Base-by-base conservation (phyloP, 306 rosid genomes). In the Acacia confusa region DNA sequence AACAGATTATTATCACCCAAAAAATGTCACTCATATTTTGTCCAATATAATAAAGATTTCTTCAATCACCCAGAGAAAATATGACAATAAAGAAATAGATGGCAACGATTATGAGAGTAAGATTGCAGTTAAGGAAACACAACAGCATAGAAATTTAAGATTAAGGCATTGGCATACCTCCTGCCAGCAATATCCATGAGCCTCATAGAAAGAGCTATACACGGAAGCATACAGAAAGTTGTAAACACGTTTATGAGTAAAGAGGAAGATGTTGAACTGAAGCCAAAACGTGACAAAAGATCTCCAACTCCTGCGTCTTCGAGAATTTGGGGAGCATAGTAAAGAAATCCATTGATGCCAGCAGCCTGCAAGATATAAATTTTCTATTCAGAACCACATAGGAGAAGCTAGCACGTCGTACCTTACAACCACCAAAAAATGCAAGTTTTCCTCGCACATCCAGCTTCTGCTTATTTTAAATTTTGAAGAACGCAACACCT, bases 181-280 rank as follows among this genome's bases (percentile, higher is more conserved):
- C 97, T 84, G 81, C 95, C 95, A 70, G 92, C 32, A 61, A 87
- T 77, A 65, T 92, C 97, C 95, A 92, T 91, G 58, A 91, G 89
- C 80, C 85, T 81, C 83, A 92, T 85, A 19, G 95, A 60, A 76
- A 88, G 41, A 40, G 82, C 94, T 81, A 91, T 85, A 84, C 92
- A 91, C 57, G 97, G 97, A 86, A 92, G 95, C 97, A 91, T 92
- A 36, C 89, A 87, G 52, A 92, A 84, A 14, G 97, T 83, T 27
- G 88, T 88, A 6, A 92, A 66, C 69, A 81, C 55, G 76, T 85
- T 91, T 22, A 89, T 75, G 9, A 91, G 90, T 53, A 92, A 84
- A 63, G 97, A 88, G 45, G 88, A 76, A 78, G 94, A 91, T 7
- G 82, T 48, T 17, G 90, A 82, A 70, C 79, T 76, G 45, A 92